phyloP scores from a whole-genome alignment of 495 filamentous ascomycete genomes.

The Cenococcum geophilum region DNA sequence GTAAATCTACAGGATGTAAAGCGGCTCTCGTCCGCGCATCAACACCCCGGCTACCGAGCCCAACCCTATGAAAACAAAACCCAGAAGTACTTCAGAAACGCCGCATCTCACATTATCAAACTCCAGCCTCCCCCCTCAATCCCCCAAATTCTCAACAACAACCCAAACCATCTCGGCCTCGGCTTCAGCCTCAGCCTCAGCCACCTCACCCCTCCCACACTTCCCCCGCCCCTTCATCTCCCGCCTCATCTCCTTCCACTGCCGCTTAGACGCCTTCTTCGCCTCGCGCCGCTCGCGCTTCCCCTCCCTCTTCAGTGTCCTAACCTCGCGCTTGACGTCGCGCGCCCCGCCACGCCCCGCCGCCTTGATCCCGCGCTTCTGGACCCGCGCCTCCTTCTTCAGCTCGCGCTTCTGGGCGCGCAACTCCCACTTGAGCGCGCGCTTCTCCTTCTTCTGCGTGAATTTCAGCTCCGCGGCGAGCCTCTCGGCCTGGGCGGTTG shows the following conservation, averaged over 20 bases:
- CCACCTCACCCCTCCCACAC: background rate
- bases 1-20: no score
- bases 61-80: no score
- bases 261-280: background rate
- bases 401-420: constrained; percentile 10
- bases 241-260: constrained; percentile 2
- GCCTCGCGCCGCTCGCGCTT: background rate
- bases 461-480: constrained; percentile 17
- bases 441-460: constrained; percentile 18
- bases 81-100: no score
- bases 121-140: no score
- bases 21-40: no score
- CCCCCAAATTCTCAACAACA: constrained; percentile 26
- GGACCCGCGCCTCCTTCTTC: constrained; percentile 1
- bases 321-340: background rate
- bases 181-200: background rate
- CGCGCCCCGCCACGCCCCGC: background rate
- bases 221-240: background rate
- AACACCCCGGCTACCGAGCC: no score
- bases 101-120: no score
- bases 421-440: constrained; percentile 7
- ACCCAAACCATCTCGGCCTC: constrained; percentile 22
- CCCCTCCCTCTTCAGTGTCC: constrained; percentile 8
- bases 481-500: constrained; percentile 8
- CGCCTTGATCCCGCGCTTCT: constrained; percentile 12